phyloP scores from a whole-genome alignment of 1,284 basidiomycete species.

The Cystobasidium slooffiae region DNA sequence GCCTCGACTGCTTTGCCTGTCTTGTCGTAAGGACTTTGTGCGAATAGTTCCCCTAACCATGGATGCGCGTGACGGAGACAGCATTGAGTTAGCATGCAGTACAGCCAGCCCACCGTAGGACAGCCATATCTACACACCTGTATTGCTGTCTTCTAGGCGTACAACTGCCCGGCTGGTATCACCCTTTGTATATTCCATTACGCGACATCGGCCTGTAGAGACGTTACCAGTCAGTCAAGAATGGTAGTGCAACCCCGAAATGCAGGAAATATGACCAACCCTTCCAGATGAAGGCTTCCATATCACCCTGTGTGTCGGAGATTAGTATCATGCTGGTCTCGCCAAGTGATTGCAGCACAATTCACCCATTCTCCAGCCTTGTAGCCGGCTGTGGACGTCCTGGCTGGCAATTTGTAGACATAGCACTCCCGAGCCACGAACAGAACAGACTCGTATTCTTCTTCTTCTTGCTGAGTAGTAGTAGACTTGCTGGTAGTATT shows the following conservation, averaged over 20 bases:
- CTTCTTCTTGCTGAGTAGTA: conserved; percentile 1
- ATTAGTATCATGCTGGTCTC: neutral
- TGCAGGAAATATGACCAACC: conserved; percentile 63
- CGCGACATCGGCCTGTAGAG: conserved; percentile 48
- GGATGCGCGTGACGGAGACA: neutral
- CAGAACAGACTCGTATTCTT: conserved; percentile 30
- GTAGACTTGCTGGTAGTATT: neutral
- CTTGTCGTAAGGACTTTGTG: conserved; percentile 83
- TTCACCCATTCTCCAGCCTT: conserved; percentile 72
- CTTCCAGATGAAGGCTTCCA: conserved; percentile 81
- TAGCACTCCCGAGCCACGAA: conserved; percentile 77
- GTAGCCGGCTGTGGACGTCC: conserved; percentile 81
- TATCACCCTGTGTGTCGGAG: conserved; percentile 65
- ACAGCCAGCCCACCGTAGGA: conserved; percentile 11
- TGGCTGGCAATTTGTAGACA: conserved; percentile 79
- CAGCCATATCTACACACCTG: conserved; percentile 63
- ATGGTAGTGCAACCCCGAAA: conserved; percentile 61
- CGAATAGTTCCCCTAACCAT: conserved; percentile 72
- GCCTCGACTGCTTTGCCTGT: conserved; percentile 82
- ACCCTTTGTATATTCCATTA: conserved; percentile 43
- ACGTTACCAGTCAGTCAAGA: conserved; percentile 50
- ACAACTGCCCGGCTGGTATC: conserved; percentile 63
- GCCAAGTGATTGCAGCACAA: neutral
- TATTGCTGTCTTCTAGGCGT: conserved; percentile 74
- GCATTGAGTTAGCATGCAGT: neutral